Base-by-base conservation (phyloP, 495 filamentous ascomycete genomes). In the Penicillium subrubescens region DNA sequence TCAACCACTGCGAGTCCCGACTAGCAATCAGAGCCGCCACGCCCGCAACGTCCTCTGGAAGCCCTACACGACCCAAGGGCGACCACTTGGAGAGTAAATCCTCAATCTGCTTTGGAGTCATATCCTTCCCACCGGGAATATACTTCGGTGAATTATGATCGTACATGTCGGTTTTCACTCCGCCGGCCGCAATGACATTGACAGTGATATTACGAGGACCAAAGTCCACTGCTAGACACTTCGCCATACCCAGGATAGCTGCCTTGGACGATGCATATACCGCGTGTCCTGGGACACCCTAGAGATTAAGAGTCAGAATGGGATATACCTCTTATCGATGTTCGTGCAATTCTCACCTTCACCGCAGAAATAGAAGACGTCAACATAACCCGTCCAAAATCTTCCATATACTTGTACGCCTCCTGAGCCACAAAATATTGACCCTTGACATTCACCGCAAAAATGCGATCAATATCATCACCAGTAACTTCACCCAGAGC, bases 401-500 rank as follows among this genome's bases (percentile, higher is more conserved):
- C 79, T 64, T 78, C 66, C 71, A 87, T 79, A 74, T 89, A 79
- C 76, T 84, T 84, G 74, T 87, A 87, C 8, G 84, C 89, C 76
- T 89, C 83, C 72, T 88, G 86, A 58, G 87, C 88, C 52, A 92
- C 88, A 79, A 87, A 83, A 70, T 84, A 86, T 71, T 86, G 84
- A 34, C 81, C 84, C 57, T 83, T 83, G 35, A 83, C 81, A 75
- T 87, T 87, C 67, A 84, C 79, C 57, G 61, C 75, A 66, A 85
- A 84, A 65, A 86, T 79, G 27, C 77, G 75, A 73, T 86, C 84
- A 59, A 81, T 85, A 63, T 84, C 81, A 61, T 81, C 81, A 35
- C 80, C 75, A n/a, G 73, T 79, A 17, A 84, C 82, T 54, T 83
- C 77, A 44, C 76, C 44, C 60, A 83, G 61, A 60, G 75, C 67